Percentiles rank a stretch among this genome's conserved stretches.
Evolutionary conservation across 2,329 filamentous ascomycete species (phyloP).

Genomic region (Colletotrichum salicis): DNA sequence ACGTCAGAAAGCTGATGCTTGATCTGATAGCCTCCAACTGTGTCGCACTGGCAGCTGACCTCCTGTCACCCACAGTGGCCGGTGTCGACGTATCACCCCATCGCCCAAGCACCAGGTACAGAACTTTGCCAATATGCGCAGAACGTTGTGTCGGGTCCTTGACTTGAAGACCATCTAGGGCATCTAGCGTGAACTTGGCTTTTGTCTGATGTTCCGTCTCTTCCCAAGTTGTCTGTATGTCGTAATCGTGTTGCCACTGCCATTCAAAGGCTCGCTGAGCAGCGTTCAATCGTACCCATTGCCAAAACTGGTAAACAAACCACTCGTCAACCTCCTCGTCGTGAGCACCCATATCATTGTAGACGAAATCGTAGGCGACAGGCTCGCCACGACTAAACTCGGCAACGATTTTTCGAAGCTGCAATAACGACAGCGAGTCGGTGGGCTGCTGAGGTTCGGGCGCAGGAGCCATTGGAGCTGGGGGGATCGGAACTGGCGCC

Average conservation of each 20-base stretch:
- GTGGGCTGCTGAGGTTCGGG: conserved; percentile 55
- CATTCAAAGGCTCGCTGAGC: conserved; percentile 82
- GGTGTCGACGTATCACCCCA: conserved; percentile 75
- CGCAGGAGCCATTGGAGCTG: conserved; percentile 36
- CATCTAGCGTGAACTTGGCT: conserved; percentile 65
- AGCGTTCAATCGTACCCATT: conserved; percentile 81
- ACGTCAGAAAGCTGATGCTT: conserved; percentile 62
- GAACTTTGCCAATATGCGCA: conserved; percentile 65
- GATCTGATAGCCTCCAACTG: conserved; percentile 70
- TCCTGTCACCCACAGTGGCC: conserved; percentile 52
- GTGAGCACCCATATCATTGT: conserved; percentile 77
- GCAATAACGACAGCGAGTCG: conserved; percentile 80
- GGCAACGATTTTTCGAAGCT: conserved; percentile 77
- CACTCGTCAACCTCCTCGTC: conserved; percentile 95
- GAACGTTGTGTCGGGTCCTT: conserved; percentile 60
- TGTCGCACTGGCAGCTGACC: conserved; percentile 62
- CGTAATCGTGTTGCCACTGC: conserved; percentile 72
- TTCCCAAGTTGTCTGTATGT: conserved; percentile 69
- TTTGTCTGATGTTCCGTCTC: conserved; percentile 68
- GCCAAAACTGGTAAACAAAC: conserved; percentile 92
- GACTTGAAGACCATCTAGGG: conserved; percentile 58
- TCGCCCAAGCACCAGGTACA: conserved; percentile 73
- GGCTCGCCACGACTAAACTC: conserved; percentile 78
- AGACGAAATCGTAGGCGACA: conserved; percentile 85
- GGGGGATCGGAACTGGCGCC: conserved; percentile 35